A percentile compares a stretch with the other conserved stretches of the same genome.
These are phyloP conservation scores for Macadamia tetraphylla DNA, from an alignment of 164 flowering plant species.

Conservation along the genomic window DNA sequence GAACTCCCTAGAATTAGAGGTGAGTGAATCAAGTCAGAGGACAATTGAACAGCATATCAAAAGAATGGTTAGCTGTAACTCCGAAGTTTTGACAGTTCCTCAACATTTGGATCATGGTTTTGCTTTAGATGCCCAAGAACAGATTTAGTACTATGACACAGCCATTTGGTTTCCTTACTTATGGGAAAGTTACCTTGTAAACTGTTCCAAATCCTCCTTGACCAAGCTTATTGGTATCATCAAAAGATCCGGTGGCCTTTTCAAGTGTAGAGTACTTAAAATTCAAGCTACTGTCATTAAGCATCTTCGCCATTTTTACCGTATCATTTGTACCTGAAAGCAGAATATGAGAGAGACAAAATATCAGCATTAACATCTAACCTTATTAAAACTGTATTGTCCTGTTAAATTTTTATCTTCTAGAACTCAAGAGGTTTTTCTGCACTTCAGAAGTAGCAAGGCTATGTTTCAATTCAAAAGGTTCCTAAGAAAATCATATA, in stretches of 20 bases:
- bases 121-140: too few species aligned
- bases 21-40: neutral
- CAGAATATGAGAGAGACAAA: neutral
- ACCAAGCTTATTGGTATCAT: constrained; percentile 40
- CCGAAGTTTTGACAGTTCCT: constrained; percentile 12
- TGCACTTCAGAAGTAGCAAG: too few species aligned
- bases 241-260: constrained; percentile 48
- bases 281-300: constrained; percentile 58
- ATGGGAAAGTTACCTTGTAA: constrained; percentile 37
- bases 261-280: constrained; percentile 56
- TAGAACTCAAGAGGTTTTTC: neutral
- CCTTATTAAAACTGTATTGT: neutral
- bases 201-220: constrained; percentile 64
- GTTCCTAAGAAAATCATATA: too few species aligned
- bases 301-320: constrained; percentile 50
- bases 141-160: too few species aligned
- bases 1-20: constrained; percentile 37
- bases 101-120: neutral
- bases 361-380: neutral
- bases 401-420: neutral
- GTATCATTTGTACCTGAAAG: constrained; percentile 51
- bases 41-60: constrained; percentile 17
- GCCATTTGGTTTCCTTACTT: too few species aligned
- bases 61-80: constrained; percentile 34
- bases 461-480: too few species aligned